phyloP scores from a whole-genome alignment of 2,329 filamentous ascomycete species.

The Paecilomyces niveus region DNA sequence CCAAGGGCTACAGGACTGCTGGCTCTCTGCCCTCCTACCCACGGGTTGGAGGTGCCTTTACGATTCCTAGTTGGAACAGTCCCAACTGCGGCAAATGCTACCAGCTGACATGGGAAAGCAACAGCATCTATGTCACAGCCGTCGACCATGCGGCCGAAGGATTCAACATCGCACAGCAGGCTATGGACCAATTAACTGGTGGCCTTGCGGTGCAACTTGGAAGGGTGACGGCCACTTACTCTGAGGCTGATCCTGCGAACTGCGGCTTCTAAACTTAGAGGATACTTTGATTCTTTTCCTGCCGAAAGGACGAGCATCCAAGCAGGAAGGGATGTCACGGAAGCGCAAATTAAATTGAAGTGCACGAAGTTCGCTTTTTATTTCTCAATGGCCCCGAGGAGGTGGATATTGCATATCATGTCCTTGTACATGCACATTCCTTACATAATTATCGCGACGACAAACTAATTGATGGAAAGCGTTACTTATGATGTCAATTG shows the following conservation, averaged over 20 bases:
- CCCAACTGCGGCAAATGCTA: conserved; percentile 48
- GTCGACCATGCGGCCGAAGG: conserved; percentile 40
- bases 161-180: conserved; percentile 44
- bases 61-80: conserved; percentile 41
- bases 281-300: not conserved
- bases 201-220: conserved; percentile 38
- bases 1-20: conserved; percentile 32
- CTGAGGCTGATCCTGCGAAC: conserved; percentile 9
- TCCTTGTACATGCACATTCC: not conserved
- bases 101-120: conserved; percentile 39
- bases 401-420: not conserved
- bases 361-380: not conserved
- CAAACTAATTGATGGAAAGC: not conserved
- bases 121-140: conserved; percentile 41
- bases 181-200: conserved; percentile 45
- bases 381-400: not conserved
- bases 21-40: conserved; percentile 41
- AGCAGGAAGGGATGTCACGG: not conserved
- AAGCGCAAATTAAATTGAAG: not conserved
- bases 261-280: conserved; percentile 3
- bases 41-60: conserved; percentile 43
- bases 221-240: conserved; percentile 29
- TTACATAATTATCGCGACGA: not conserved
- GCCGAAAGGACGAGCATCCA: not conserved
- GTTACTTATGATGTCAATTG: too few species aligned